Conservation (phyloP, 306 rosid species). For the Trifolium subterraneum region DNA sequence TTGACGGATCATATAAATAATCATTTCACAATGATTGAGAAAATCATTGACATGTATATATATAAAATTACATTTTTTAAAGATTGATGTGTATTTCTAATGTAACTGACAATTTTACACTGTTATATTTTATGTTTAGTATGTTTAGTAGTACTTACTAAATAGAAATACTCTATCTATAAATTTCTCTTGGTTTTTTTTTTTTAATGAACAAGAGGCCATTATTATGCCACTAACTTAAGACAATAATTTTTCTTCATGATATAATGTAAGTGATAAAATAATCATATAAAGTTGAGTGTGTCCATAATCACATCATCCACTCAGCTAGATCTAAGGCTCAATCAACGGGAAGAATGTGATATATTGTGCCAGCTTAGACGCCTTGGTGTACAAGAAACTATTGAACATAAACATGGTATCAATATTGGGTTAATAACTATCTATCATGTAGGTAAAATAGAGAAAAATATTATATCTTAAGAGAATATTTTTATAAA, state of each 20-base stretch:
- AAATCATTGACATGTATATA: too few species aligned
- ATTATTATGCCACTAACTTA: not conserved
- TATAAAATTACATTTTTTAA: not conserved
- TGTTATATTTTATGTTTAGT: not conserved
- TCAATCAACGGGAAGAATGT: constrained; percentile 41
- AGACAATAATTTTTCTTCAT: not conserved
- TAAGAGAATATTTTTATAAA: too few species aligned
- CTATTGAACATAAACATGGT: not conserved
- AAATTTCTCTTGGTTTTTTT: not conserved
- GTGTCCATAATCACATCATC: constrained; percentile 7
- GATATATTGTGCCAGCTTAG: not conserved
- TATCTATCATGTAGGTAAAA: too few species aligned
- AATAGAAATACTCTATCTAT: not conserved
- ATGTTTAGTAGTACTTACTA: not conserved
- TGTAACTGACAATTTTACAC: not conserved
- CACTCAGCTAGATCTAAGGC: constrained; percentile 27
- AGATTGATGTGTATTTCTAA: not conserved
- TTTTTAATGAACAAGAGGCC: not conserved
- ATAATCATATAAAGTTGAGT: constrained; percentile 14
- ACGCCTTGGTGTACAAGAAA: not conserved
- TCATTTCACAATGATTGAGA: not conserved
- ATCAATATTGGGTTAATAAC: not conserved
- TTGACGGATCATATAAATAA: constrained; percentile 16
- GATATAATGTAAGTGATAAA: too few species aligned
- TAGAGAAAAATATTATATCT: too few species aligned